phyloP scores from a whole-genome alignment of 495 filamentous ascomycete genomes.

The Penicillium bialowiezense region DNA sequence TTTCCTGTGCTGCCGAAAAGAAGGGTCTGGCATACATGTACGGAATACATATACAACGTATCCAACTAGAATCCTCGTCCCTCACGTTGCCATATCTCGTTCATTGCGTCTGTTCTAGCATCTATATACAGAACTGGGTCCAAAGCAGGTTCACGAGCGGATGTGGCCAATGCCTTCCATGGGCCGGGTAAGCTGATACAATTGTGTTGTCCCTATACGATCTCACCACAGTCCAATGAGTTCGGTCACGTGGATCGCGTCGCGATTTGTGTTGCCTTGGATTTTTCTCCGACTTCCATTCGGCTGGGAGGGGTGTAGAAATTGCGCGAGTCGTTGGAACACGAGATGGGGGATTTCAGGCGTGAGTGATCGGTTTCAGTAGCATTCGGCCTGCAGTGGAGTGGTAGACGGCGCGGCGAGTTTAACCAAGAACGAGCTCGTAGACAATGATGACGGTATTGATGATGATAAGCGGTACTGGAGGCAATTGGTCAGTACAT shows the following conservation, averaged over 20 bases:
- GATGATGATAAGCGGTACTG: slow-evolving; percentile 91
- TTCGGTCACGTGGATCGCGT: slow-evolving; percentile 13
- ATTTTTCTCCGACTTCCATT: too few relatives aligned
- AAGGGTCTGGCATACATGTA: background rate
- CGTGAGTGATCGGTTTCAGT: background rate
- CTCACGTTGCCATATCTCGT: background rate
- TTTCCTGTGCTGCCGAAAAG: slow-evolving; percentile 3
- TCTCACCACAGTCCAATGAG: background rate
- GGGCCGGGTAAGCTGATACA: too few relatives aligned
- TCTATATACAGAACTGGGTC: background rate
- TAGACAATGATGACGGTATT: slow-evolving; percentile 90
- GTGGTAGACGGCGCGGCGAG: background rate
- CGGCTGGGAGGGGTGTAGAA: background rate
- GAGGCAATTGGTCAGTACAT: background rate
- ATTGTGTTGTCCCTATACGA: too few relatives aligned
- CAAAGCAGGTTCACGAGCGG: background rate
- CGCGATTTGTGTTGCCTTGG: slow-evolving; percentile 3
- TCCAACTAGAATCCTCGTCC: background rate
- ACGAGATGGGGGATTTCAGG: background rate
- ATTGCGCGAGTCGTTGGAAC: background rate
- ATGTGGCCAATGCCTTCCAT: background rate
- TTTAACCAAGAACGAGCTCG: slow-evolving; percentile 81
- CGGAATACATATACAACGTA: background rate
- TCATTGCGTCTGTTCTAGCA: background rate
- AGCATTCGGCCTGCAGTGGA: background rate